phyloP scores from a whole-genome alignment of 495 filamentous ascomycete species.

The Xylaria flabelliformis region DNA sequence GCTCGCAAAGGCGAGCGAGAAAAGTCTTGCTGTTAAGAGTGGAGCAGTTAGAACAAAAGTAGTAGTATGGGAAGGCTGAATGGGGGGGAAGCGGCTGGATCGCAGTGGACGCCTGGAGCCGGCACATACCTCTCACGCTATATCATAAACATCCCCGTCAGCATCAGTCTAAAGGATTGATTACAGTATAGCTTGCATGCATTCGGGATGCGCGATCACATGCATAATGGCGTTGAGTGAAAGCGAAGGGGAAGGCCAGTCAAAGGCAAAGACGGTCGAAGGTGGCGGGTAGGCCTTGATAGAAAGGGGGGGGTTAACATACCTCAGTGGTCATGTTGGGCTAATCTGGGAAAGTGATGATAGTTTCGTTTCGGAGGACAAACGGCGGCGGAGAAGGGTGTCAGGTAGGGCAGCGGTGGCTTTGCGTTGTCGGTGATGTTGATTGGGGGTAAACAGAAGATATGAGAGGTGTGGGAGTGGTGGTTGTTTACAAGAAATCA shows the following conservation, averaged over 20 bases:
- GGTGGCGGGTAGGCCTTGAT: slow-evolving; percentile 37
- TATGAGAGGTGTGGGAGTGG: slow-evolving; percentile 33
- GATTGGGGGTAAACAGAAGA: slow-evolving; percentile 26
- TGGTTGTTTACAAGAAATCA: slow-evolving; percentile 46
- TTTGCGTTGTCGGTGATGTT: slow-evolving; percentile 37
- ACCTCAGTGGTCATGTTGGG: slow-evolving; percentile 72
- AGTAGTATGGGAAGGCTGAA: slow-evolving; percentile 20
- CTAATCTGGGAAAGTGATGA: slow-evolving; percentile 28
- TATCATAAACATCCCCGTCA: slow-evolving; percentile 47
- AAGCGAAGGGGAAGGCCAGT: slow-evolving; percentile 35
- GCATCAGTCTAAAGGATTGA: slow-evolving; percentile 37
- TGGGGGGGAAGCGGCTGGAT: slow-evolving; percentile 24
- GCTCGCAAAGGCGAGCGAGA: slow-evolving; percentile 99
- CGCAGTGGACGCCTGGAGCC: slow-evolving; percentile 30
- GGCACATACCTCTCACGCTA: slow-evolving; percentile 84
- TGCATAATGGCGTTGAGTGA: slow-evolving; percentile 40
- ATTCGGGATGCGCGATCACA: background rate
- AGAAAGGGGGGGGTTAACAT: slow-evolving; percentile 51
- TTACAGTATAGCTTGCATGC: slow-evolving; percentile 22
- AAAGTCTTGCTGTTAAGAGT: slow-evolving; percentile 90
- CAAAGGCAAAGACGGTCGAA: slow-evolving; percentile 40
- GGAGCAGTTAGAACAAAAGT: slow-evolving; percentile 43
- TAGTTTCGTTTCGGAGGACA: slow-evolving; percentile 32
- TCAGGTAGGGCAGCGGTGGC: slow-evolving; percentile 34
- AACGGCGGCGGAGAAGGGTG: slow-evolving; percentile 36